phyloP scores from a whole-genome alignment of 306 rosid genomes.

The Arachis hypogaea region DNA sequence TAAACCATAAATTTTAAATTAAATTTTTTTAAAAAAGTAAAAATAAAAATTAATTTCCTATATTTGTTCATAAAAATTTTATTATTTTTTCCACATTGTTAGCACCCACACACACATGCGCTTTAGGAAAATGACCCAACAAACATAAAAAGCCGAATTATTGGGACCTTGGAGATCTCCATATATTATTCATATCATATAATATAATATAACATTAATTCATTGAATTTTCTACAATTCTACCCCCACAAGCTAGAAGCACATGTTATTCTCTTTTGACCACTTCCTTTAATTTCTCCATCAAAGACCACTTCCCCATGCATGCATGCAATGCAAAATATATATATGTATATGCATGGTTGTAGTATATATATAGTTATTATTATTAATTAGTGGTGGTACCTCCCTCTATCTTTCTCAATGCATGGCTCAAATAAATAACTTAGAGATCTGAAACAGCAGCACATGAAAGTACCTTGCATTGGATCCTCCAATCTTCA shows the following conservation, averaged over 20 bases:
- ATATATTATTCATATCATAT: not conserved
- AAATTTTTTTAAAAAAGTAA: no score
- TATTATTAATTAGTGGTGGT: constrained; percentile 44
- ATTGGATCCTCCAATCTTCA: constrained; percentile 82
- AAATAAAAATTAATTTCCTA: no score
- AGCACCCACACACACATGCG: not conserved
- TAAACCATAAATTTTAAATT: no score
- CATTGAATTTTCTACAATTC: not conserved
- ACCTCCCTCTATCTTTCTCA: constrained; percentile 34
- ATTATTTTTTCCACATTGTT: not conserved
- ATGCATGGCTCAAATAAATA: constrained; percentile 29
- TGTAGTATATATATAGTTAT: not conserved
- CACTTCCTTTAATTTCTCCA: constrained; percentile 40
- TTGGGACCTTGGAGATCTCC: constrained; percentile 36
- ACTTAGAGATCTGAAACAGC: constrained; percentile 39
- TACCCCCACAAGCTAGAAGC: constrained; percentile 5
- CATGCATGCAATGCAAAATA: constrained; percentile 16
- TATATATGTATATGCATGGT: constrained; percentile 29
- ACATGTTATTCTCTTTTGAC: constrained; percentile 62
- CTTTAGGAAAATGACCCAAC: constrained; percentile 66
- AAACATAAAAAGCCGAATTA: constrained; percentile 59
- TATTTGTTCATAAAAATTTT: no score
- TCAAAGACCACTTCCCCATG: constrained; percentile 36
- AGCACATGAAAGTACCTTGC: constrained; percentile 78
- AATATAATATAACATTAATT: no score